Conservation (phyloP, 257 asterid genomes). For the Capsicum rhomboideum region DNA sequence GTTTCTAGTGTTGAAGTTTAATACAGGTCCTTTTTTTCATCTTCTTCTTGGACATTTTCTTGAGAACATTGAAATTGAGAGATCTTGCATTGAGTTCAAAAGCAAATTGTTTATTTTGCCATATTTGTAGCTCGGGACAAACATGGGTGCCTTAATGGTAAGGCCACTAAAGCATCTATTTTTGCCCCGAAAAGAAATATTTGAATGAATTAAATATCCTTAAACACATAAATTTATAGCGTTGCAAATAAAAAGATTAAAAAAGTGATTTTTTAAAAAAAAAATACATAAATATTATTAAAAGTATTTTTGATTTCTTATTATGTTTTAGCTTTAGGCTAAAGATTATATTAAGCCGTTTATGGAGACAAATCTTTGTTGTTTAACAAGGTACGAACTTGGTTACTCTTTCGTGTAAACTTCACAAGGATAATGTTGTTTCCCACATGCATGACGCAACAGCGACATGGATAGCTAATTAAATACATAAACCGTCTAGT, state of each 20-base stretch:
- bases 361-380: not conserved
- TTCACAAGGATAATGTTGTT: not conserved
- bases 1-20: too few relatives aligned
- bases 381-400: not conserved
- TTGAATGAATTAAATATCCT: too few relatives aligned
- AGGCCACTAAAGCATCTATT: too few relatives aligned
- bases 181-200: too few relatives aligned
- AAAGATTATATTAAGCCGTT: too few relatives aligned
- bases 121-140: not conserved
- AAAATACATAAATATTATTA: too few relatives aligned
- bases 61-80: constrained; percentile 5
- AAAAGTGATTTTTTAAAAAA: too few relatives aligned
- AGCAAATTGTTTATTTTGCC: not conserved
- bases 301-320: too few relatives aligned
- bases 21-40: not conserved
- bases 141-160: too few relatives aligned
- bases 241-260: too few relatives aligned
- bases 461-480: not conserved
- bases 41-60: constrained; percentile 1
- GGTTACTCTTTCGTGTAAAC: not conserved
- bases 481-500: not conserved
- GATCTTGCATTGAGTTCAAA: not conserved
- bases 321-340: too few relatives aligned
- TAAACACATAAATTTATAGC: too few relatives aligned
- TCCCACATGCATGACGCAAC: not conserved